phyloP scores from a whole-genome alignment of 139 green algal genomes.

The Chlamydomonas eustigma region DNA sequence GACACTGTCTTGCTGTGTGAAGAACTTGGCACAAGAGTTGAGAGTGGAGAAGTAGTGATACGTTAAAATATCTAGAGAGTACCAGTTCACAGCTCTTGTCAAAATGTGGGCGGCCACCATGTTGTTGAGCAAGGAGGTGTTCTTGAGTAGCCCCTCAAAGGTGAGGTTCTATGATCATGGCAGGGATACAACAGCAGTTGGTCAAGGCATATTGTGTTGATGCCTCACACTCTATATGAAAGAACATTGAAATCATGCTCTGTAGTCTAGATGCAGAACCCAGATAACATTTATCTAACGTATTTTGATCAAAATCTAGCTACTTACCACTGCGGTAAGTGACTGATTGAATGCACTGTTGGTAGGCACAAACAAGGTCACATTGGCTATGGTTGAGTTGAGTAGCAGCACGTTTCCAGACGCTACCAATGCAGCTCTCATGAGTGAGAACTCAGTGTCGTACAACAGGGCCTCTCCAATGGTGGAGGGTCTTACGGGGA shows the following conservation, averaged over 20 bases:
- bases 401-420: background rate
- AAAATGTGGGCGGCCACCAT: background rate
- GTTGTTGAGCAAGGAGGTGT: background rate
- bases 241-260: too few relatives aligned
- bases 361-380: background rate
- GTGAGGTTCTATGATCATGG: background rate
- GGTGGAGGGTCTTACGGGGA: background rate
- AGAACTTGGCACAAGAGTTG: constrained; percentile 1
- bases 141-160: background rate
- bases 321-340: background rate
- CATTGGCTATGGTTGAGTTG: background rate
- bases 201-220: too few relatives aligned
- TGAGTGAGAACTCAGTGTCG: background rate
- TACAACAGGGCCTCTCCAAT: background rate
- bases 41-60: background rate
- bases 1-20: background rate
- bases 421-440: background rate
- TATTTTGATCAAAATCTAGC: too few relatives aligned
- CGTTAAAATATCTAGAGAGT: background rate
- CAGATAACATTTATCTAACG: too few relatives aligned
- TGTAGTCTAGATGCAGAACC: too few relatives aligned
- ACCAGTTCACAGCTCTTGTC: background rate
- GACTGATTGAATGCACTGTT: background rate
- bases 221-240: too few relatives aligned
- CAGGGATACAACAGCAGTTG: too few relatives aligned